Conservation (phyloP, 495 filamentous ascomycete genomes). For the Rhypophila decipiens region DNA sequence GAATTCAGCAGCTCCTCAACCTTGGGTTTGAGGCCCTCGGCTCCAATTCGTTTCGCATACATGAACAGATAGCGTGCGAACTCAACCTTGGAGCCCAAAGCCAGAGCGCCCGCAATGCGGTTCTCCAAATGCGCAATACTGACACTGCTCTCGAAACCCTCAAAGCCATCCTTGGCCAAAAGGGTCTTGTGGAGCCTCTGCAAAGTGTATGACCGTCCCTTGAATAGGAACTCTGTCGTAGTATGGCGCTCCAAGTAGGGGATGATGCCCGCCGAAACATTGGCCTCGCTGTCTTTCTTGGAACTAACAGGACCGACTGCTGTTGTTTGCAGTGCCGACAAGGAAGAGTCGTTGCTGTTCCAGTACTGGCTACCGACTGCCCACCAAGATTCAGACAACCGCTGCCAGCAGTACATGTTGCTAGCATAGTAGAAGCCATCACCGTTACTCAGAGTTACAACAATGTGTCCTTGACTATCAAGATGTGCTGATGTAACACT, state of each 20-base stretch:
- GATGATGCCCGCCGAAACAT: conserved; percentile 86
- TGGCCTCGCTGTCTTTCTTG: conserved; percentile 19
- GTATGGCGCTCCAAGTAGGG: conserved; percentile 90
- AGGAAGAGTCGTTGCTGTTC: conserved; percentile 86
- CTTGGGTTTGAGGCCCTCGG: conserved; percentile 78
- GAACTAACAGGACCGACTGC: conserved; percentile 46
- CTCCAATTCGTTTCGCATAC: conserved; percentile 92
- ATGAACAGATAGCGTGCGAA: conserved; percentile 88
- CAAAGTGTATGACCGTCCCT: conserved; percentile 80
- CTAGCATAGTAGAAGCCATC: conserved; percentile 87
- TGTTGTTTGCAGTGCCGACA: conserved; percentile 68
- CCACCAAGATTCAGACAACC: conserved; percentile 94
- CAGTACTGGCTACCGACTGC: conserved; percentile 96
- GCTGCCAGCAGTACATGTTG: conserved; percentile 84
- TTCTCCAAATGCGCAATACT: conserved; percentile 96
- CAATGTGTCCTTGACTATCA: conserved; percentile 75
- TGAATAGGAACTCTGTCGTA: conserved; percentile 84
- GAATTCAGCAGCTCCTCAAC: conserved; percentile 84
- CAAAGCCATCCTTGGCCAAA: conserved; percentile 79
- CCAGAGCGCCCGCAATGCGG: conserved; percentile 79
- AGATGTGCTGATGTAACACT: conserved; percentile 84
- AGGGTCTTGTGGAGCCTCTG: conserved; percentile 84
- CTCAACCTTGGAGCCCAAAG: conserved; percentile 80
- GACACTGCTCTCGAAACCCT: conserved; percentile 83
- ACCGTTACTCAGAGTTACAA: conserved; percentile 84